Evolutionary conservation across 176 grass and related monocot genomes (phyloP), one percentile per base, ranked within the genome.

Genomic region (Paspalum notatum): DNA sequence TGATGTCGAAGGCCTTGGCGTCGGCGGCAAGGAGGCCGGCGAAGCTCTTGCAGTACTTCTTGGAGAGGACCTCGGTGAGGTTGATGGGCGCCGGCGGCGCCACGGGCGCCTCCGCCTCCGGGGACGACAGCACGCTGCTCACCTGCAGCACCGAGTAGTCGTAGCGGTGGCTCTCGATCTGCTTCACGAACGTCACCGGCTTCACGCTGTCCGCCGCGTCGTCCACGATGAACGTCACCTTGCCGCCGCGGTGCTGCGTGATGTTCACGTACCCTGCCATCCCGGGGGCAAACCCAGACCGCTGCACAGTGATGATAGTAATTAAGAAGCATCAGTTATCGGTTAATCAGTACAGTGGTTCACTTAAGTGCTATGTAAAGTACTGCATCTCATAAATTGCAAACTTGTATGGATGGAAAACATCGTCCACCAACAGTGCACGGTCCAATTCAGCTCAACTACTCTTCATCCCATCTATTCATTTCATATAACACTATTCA

Each of bases 21-120:
- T 87, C 77, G 24, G 85, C 65, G 1, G 85, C 80, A 12, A 98
- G 78, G 5, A 98, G 92, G 14, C 38, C 32, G 1, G 92, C 86
- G 51, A 98, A 98, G 71, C 71, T 77, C 68, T 87, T 92, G 85
- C 95, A 98, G 77, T 93, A 89, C 83, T 94, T 98, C 81, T 78
- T 84, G 42, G 92, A 84, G 74, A 98, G 93, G 68, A 98, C 73
- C 1, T 92, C 88, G 0, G 95, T 94, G 72, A 98, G 81, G 64
- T 98, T 98, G 41, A 91, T 75, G 0, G 86, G 83, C 8, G 86
- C 78, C 4, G 92, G 90, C 17, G 95, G 74, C 5, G 90, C 69
- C 9, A 89, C 85, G 1, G 92, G 92, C 14, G 95, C 95, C 50
- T 89, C 83, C 0, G 91, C 89, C 78, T 89, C 83, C 2, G 83